Percentiles rank a stretch among this genome's conserved stretches.
Conservation (phyloP, 176 grass and related monocot genomes). For the Panicum miliaceum region DNA sequence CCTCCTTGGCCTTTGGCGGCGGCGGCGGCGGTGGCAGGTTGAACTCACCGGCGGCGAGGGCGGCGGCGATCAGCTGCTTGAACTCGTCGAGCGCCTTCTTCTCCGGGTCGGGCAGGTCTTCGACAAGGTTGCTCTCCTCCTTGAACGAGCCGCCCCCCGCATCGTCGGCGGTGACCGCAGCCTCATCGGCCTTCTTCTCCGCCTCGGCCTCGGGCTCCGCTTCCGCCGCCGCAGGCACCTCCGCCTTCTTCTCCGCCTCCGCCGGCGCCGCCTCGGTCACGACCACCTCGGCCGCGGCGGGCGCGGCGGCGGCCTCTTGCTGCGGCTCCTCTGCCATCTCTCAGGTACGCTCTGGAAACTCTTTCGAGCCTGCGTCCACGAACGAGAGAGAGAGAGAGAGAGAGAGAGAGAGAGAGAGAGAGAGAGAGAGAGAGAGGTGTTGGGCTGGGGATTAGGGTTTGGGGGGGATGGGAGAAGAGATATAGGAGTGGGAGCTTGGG, state of each 20-base stretch:
- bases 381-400: neutral
- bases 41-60: conserved; percentile 81
- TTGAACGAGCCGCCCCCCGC: conserved; percentile 69
- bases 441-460: conserved; percentile 42
- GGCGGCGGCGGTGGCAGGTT: conserved; percentile 64
- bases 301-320: conserved; percentile 40
- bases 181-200: conserved; percentile 52
- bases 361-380: neutral
- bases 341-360: conserved; percentile 19
- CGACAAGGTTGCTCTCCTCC: conserved; percentile 91
- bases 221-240: conserved; percentile 7
- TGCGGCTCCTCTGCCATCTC: conserved; percentile 79
- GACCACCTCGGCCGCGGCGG: conserved; percentile 43
- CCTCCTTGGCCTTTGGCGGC: conserved; percentile 55
- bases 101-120: conserved; percentile 73
- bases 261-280: conserved; percentile 48
- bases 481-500: conserved; percentile 43
- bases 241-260: conserved; percentile 42
- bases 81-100: conserved; percentile 95
- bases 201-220: conserved; percentile 34
- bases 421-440: neutral
- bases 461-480: conserved; percentile 40
- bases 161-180: conserved; percentile 33
- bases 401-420: neutral
- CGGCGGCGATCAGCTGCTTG: conserved; percentile 70